phyloP scores from a whole-genome alignment of 2,329 filamentous ascomycete genomes.

The Colletotrichum sp. region DNA sequence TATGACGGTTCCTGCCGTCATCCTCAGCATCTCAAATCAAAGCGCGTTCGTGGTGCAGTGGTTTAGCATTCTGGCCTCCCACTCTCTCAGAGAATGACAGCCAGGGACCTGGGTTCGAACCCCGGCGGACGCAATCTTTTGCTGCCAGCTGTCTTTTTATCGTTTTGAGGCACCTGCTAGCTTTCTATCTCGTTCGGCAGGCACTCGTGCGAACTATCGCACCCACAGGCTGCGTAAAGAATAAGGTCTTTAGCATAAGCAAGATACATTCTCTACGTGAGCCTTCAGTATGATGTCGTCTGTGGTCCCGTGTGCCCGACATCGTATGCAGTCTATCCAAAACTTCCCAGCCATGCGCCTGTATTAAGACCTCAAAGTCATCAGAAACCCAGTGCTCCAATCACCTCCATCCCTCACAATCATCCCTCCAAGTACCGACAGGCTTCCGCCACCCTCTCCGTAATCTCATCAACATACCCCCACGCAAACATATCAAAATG shows the following conservation, averaged over 20 bases:
- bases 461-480: slow-evolving; percentile 28
- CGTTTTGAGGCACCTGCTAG: accelerated
- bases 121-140: slow-evolving; percentile 13
- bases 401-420: neutral
- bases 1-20: neutral
- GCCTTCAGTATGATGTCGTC: neutral
- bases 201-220: accelerated
- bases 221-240: accelerated
- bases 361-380: neutral
- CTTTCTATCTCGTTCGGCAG: accelerated
- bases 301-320: neutral
- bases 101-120: slow-evolving; percentile 19
- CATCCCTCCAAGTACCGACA: slow-evolving; percentile 23
- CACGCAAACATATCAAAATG: slow-evolving; percentile 54
- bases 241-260: neutral
- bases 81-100: neutral
- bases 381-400: neutral
- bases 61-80: slow-evolving; percentile 22
- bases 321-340: neutral
- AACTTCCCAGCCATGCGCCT: neutral
- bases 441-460: slow-evolving; percentile 28
- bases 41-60: slow-evolving; percentile 18
- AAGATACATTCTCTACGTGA: neutral
- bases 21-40: neutral
- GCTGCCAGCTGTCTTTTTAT: neutral